Evolutionary conservation across 306 rosid species (phyloP).

Genomic region (Morella rubra): DNA sequence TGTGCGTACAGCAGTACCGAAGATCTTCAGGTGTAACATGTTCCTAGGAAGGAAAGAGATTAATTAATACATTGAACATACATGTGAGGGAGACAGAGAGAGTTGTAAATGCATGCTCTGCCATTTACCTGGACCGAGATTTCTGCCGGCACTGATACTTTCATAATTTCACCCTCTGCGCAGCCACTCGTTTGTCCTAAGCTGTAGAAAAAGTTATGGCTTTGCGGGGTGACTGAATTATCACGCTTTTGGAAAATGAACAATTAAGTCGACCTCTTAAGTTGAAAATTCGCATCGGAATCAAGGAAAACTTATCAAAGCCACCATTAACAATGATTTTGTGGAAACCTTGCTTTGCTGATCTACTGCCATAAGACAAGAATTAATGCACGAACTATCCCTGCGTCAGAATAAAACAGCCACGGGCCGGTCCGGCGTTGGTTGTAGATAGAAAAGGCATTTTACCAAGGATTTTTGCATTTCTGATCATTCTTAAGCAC

Average conservation of each 20-base stretch:
- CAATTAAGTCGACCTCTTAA: neutral
- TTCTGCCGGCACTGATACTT: neutral
- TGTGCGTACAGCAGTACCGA: neutral
- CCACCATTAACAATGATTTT: too few relatives aligned
- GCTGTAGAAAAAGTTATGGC: slow-evolving; percentile 2
- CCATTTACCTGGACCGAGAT: neutral
- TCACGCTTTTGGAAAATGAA: slow-evolving; percentile 3
- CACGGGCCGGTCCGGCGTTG: too few relatives aligned
- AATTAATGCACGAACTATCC: neutral
- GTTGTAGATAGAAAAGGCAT: too few relatives aligned
- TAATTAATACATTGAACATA: slow-evolving; percentile 7
- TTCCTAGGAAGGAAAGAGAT: neutral
- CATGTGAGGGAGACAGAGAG: neutral
- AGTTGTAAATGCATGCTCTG: neutral
- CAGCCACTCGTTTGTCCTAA: slow-evolving; percentile 19
- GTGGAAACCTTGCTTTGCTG: too few relatives aligned
- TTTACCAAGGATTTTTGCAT: too few relatives aligned
- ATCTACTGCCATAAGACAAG: neutral
- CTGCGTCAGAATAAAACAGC: too few relatives aligned
- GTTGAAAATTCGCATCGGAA: slow-evolving; percentile 4
- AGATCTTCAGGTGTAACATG: slow-evolving; percentile 11
- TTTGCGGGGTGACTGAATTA: neutral
- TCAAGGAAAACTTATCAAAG: too few relatives aligned
- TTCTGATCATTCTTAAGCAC: too few relatives aligned
- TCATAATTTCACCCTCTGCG: neutral